Conservation (phyloP, 768 basidiomycete genomes). For the Rhodotorula kratochvilovae region DNA sequence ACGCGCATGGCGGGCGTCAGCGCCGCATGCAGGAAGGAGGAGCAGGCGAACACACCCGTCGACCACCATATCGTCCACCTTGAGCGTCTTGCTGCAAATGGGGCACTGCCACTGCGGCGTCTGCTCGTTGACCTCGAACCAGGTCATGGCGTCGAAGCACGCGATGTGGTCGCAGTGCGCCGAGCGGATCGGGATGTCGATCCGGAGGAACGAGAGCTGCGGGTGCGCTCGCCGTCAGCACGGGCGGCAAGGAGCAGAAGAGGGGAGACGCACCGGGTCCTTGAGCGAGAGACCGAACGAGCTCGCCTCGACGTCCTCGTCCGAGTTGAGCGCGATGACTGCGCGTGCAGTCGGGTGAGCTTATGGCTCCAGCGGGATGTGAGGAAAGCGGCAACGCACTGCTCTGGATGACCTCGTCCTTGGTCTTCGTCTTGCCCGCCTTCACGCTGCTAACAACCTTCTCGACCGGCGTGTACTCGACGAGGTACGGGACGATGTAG, state of each 20-base stretch:
- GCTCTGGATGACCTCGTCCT: constrained; percentile 61
- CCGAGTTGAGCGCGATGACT: constrained; percentile 46
- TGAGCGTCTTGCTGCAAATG: constrained; percentile 75
- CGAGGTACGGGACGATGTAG: constrained; percentile 76
- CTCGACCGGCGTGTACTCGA: constrained; percentile 68
- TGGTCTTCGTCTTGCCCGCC: constrained; percentile 62
- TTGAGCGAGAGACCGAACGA: constrained; percentile 85
- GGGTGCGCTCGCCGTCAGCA: constrained; percentile 3
- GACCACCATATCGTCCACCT: constrained; percentile 74
- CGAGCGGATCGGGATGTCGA: constrained; percentile 79
- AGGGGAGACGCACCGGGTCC: constrained; percentile 68
- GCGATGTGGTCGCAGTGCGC: constrained; percentile 80
- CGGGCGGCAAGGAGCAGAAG: neutral
- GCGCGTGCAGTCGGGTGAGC: neutral
- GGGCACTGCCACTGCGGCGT: constrained; percentile 96
- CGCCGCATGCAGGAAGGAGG: neutral
- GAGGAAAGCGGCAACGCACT: constrained; percentile 53
- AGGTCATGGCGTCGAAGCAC: constrained; percentile 91
- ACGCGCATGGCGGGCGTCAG: neutral
- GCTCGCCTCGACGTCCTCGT: constrained; percentile 88
- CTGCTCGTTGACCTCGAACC: constrained; percentile 92
- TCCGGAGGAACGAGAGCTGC: constrained; percentile 78
- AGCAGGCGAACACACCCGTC: constrained; percentile 65
- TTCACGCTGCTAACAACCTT: constrained; percentile 66
- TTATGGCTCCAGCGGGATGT: neutral